These are phyloP conservation scores for Solanum gracilifrons DNA, from an alignment of 257 asterid species.

Conservation along the genomic window DNA sequence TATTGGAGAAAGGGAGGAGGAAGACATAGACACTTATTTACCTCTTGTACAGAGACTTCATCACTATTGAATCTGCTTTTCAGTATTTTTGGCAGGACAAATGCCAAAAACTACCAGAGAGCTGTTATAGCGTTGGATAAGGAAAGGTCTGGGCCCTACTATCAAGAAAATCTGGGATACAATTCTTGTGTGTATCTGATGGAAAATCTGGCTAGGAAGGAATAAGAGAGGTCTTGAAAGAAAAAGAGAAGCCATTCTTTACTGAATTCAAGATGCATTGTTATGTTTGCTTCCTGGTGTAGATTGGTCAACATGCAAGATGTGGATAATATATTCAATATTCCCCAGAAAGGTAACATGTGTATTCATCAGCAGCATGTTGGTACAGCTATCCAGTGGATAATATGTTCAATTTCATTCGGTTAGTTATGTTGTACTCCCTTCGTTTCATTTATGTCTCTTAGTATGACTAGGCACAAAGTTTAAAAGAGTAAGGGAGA, in stretches of 20 bases:
- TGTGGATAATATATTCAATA: background rate
- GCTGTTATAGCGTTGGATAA: background rate
- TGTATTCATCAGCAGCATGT: background rate
- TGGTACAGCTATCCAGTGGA: background rate
- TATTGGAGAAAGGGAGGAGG: background rate
- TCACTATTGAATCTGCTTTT: background rate
- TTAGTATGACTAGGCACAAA: background rate
- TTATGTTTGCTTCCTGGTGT: background rate
- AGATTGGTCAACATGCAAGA: background rate
- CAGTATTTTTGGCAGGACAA: background rate
- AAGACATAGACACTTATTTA: background rate
- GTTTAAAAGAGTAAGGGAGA: background rate
- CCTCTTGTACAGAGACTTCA: background rate
- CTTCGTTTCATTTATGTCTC: background rate
- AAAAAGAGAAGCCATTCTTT: background rate
- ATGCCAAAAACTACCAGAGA: background rate
- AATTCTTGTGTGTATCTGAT: background rate
- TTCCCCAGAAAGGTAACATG: background rate
- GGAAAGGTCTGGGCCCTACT: background rate
- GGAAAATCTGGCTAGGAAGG: background rate
- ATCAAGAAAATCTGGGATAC: background rate
- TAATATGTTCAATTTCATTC: background rate
- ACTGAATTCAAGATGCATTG: background rate
- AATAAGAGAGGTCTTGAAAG: background rate
- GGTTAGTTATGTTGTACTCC: background rate